Evolutionary conservation across 768 basidiomycete species (phyloP).

Genomic region (Suillus variegatus): DNA sequence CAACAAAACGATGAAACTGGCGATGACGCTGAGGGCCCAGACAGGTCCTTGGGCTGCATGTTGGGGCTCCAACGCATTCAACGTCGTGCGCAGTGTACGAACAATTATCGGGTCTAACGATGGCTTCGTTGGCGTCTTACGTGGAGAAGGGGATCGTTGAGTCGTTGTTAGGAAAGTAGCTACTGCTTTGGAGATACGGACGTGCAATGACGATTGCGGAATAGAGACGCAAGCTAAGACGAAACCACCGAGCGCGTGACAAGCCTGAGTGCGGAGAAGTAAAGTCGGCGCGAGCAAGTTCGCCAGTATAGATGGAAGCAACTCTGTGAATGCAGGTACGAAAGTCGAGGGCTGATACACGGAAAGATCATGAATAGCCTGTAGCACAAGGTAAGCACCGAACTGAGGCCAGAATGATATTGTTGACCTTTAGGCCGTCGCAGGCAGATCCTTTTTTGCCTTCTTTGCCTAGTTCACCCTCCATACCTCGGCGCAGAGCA

Average conservation of each 20-base stretch:
- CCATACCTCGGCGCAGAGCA: conserved; percentile 73
- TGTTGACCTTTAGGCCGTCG: conserved; percentile 73
- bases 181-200: conserved; percentile 51
- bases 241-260: conserved; percentile 73
- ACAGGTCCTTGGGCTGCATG: conserved; percentile 76
- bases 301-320: conserved; percentile 62
- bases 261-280: conserved; percentile 68
- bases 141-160: conserved; percentile 34
- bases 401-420: conserved; percentile 9
- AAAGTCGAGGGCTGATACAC: conserved; percentile 65
- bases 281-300: conserved; percentile 67
- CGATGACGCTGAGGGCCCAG: conserved; percentile 72
- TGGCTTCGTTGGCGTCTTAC: conserved; percentile 37
- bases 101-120: conserved; percentile 53
- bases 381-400: conserved; percentile 14
- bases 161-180: conserved; percentile 50
- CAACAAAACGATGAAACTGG: conserved; percentile 65
- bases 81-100: conserved; percentile 66
- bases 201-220: conserved; percentile 49
- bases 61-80: conserved; percentile 53
- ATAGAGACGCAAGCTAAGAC: conserved; percentile 53
- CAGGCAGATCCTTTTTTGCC: conserved; percentile 83
- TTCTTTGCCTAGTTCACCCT: conserved; percentile 85
- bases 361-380: conserved; percentile 77
- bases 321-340: conserved; percentile 60